These are phyloP conservation scores for Colletotrichum sp. DNA, from an alignment of 2,329 filamentous ascomycete species.

Conservation along the genomic window DNA sequence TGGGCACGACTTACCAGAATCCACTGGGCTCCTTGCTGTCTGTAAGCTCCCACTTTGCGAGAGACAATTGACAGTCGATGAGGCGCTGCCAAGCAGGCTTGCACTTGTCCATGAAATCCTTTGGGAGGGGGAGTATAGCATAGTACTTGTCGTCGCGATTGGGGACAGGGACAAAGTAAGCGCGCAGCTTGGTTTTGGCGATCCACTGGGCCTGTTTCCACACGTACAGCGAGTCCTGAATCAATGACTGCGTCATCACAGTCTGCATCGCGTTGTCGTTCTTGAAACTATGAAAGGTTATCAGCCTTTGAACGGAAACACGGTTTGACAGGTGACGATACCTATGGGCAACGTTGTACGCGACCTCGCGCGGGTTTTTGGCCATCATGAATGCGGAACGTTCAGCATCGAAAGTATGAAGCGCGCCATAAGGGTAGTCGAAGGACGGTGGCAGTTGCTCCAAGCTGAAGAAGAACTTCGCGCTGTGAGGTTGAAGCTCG, in stretches of 20 bases:
- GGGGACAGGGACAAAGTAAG: background rate
- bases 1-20: background rate
- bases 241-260: background rate
- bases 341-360: background rate
- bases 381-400: background rate
- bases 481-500: background rate
- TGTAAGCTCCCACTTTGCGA: background rate
- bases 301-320: background rate
- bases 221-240: background rate
- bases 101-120: background rate
- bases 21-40: no score
- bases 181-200: background rate
- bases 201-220: background rate
- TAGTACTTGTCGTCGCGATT: background rate
- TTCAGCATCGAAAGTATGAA: background rate
- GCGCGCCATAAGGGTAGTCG: background rate
- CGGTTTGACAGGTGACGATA: background rate
- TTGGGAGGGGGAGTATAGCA: background rate
- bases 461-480: background rate
- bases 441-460: background rate
- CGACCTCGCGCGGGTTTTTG: accelerated
- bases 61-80: background rate
- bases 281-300: background rate
- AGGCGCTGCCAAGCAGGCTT: background rate
- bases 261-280: background rate